A percentile compares a stretch with the other conserved stretches of the same genome.
Evolutionary conservation across 352 stramenopile species (phyloP).

Genomic region (Phytophthora tentaculata): DNA sequence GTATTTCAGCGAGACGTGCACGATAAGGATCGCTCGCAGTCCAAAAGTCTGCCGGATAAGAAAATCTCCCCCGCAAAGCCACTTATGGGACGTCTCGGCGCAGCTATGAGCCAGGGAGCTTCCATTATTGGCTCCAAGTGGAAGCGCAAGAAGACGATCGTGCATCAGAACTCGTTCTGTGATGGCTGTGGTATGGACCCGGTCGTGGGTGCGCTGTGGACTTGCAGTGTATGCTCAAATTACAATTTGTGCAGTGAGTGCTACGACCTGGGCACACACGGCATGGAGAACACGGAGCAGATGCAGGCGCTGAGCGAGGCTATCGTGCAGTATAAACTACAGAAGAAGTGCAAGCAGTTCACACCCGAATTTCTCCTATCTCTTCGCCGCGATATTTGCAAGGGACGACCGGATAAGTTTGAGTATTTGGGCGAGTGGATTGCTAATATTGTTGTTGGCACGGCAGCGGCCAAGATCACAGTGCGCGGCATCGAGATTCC

Average conservation of each 20-base stretch:
- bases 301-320: constrained; percentile 75
- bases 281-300: constrained; percentile 74
- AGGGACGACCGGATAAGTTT: constrained; percentile 81
- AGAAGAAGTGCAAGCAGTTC: constrained; percentile 81
- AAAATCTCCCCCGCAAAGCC: constrained; percentile 44
- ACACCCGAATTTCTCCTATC: constrained; percentile 77
- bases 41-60: constrained; percentile 48
- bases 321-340: constrained; percentile 72
- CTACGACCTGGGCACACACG: constrained; percentile 75
- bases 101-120: constrained; percentile 64
- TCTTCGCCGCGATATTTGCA: constrained; percentile 81
- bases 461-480: constrained; percentile 71
- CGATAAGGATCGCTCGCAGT: constrained; percentile 43
- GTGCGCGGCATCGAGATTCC: constrained; percentile 85
- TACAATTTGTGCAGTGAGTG: constrained; percentile 77
- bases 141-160: constrained; percentile 71
- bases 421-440: constrained; percentile 86
- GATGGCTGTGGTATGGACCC: constrained; percentile 78
- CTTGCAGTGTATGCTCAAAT: constrained; percentile 73
- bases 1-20: constrained; percentile 58
- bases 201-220: constrained; percentile 70
- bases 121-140: constrained; percentile 69
- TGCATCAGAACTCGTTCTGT: constrained; percentile 72
- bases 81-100: constrained; percentile 61
- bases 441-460: constrained; percentile 77